Percentiles rank a stretch among this genome's conserved stretches.
phyloP scores from a whole-genome alignment of 2,329 filamentous ascomycete genomes.

The Nemania abortiva region DNA sequence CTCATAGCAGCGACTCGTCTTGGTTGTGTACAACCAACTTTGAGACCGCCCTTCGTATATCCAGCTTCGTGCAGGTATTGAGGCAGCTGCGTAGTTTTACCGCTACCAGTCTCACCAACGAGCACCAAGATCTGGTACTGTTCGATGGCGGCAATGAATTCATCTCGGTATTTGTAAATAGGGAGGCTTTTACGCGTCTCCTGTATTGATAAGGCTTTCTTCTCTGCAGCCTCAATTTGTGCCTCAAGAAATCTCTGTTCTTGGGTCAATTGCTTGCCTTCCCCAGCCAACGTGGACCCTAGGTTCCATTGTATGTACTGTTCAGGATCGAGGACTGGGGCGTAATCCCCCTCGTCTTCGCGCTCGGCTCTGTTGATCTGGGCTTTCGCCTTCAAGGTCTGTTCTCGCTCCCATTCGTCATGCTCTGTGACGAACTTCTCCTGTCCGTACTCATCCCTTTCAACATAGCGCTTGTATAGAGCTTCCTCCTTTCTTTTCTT shows the following conservation, averaged over 20 bases:
- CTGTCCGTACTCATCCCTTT: conserved; percentile 86
- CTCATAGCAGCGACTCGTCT: conserved; percentile 97
- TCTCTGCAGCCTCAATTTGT: conserved; percentile 88
- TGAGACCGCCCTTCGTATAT: conserved; percentile 84
- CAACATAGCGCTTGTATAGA: conserved; percentile 90
- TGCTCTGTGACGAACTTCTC: conserved; percentile 93
- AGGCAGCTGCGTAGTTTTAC: conserved; percentile 95
- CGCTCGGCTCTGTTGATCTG: conserved; percentile 82
- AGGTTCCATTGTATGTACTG: conserved; percentile 88
- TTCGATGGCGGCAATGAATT: conserved; percentile 87
- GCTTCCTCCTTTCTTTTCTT: conserved; percentile 88
- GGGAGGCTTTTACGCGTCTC: conserved; percentile 91
- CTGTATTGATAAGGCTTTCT: conserved; percentile 87
- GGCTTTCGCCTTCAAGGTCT: conserved; percentile 86
- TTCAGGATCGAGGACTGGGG: conserved; percentile 91
- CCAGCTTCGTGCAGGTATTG: conserved; percentile 95
- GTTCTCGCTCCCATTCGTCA: conserved; percentile 95
- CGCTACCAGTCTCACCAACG: conserved; percentile 93
- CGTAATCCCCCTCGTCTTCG: conserved; percentile 85
- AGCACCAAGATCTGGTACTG: conserved; percentile 90
- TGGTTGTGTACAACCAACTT: conserved; percentile 93
- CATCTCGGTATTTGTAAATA: conserved; percentile 87
- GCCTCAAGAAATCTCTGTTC: conserved; percentile 84
- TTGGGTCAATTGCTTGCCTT: conserved; percentile 76
- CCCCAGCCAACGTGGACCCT: conserved; percentile 78